Evolutionary conservation across 164 flowering plant species (phyloP), one percentile per base, ranked within the genome.

Genomic region (Nymphaea thermarum): DNA sequence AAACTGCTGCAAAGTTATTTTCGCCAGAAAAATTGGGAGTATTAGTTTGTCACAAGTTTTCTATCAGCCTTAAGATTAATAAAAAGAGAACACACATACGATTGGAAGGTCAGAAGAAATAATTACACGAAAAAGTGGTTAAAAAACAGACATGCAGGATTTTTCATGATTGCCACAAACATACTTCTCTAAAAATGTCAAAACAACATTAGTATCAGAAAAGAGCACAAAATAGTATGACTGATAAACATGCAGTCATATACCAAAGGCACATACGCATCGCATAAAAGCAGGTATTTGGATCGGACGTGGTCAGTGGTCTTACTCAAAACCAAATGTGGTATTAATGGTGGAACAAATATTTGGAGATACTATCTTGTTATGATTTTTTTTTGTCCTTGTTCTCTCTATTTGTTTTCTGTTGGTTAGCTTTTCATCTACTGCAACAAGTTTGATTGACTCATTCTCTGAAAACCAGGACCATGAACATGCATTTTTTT

Each of bases 401-500:
- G 15, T 61, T 61, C 63, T 61, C 7, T 2, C 36, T 61, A 2
- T n/a, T 11, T 61, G 16, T 61, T 10, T 5, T n/a, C 6, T 11
- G n/a, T 36, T n/a, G 2, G 25, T 11, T 61, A 6, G 42, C 7
- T n/a, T n/a, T 36, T 36, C 14, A 11, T 36, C 16, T 6, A 7
- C 42, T 61, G 36, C 25, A n/a, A 11, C 42, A 61, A 16, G n/a
- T 8, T 6, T 36, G 6, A 7, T 61, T 3, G 5, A 3, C 0
- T 7, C 16, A 7, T n/a, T 61, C 16, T 61, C n/a, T 61, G 6
- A 7, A n/a, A n/a, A 2, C 42, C 74, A 92, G 98, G 96, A 92
- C 71, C 98, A 93, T 76, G 98, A 93, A 70, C 94, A 93, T 62
- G 98, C 98, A 60, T 93, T 90, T 72, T 93, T 93, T 77, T 96